phyloP scores from a whole-genome alignment of 495 filamentous ascomycete genomes.

The Recurvomyces mirabilis region DNA sequence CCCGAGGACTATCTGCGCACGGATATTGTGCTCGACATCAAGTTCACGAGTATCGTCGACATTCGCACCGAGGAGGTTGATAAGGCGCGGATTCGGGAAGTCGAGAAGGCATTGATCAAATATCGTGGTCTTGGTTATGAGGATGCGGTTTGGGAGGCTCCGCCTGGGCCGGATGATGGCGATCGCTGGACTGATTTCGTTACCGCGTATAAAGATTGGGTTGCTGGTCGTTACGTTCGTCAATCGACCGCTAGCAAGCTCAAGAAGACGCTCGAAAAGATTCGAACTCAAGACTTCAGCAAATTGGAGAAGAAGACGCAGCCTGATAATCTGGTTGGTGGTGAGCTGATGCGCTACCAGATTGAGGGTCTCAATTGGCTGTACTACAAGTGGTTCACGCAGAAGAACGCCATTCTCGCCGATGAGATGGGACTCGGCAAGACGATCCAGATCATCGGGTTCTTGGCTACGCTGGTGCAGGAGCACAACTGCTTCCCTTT shows the following conservation, averaged over 20 bases:
- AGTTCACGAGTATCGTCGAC: slow-evolving; percentile 47
- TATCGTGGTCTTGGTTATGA: slow-evolving; percentile 94
- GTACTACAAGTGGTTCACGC: slow-evolving; percentile 75
- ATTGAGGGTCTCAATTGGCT: slow-evolving; percentile 92
- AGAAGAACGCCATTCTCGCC: slow-evolving; percentile 83
- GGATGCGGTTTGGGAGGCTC: slow-evolving; percentile 77
- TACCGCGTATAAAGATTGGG: slow-evolving; percentile 72
- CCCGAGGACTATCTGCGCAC: slow-evolving; percentile 72
- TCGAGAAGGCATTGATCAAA: slow-evolving; percentile 67
- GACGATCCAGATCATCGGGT: slow-evolving; percentile 85
- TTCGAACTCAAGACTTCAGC: slow-evolving; percentile 55
- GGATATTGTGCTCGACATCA: slow-evolving; percentile 78
- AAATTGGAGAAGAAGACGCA: slow-evolving; percentile 60
- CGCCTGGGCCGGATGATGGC: slow-evolving; percentile 54
- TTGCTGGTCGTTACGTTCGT: slow-evolving; percentile 60
- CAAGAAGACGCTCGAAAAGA: slow-evolving; percentile 48
- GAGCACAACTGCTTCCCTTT: slow-evolving; percentile 85
- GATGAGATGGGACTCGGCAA: slow-evolving; percentile 99
- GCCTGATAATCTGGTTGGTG: slow-evolving; percentile 59
- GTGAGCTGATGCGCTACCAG: slow-evolving; percentile 87
- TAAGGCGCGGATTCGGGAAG: slow-evolving; percentile 52
- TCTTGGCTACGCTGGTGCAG: slow-evolving; percentile 54
- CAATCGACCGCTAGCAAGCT: slow-evolving; percentile 42
- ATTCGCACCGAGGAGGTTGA: slow-evolving; percentile 47
- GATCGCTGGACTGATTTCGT: slow-evolving; percentile 73